Conservation (phyloP, 495 filamentous ascomycete genomes). For the Aspergillus bridgeri region DNA sequence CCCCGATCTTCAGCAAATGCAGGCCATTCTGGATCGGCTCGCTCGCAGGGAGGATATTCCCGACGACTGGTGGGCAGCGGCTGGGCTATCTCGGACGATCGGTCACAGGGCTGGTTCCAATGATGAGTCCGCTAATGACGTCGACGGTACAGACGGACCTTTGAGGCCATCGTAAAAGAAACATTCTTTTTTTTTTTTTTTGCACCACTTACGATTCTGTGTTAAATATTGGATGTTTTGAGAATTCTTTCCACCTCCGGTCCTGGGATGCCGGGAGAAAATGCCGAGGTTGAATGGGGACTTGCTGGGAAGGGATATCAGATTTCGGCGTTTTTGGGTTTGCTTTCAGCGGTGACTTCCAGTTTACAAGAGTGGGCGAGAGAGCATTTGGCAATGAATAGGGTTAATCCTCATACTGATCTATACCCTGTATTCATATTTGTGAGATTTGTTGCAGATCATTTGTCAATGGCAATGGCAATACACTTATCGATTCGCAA, state of each 20-base stretch:
- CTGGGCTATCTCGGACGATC: constrained; percentile 60
- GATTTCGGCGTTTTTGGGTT: constrained; percentile 9
- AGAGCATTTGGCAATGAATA: neutral
- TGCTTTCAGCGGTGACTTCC: neutral
- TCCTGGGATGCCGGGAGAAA: neutral
- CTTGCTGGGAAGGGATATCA: constrained; percentile 17
- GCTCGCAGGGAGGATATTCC: constrained; percentile 66
- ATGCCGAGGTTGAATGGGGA: neutral
- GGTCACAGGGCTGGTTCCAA: constrained; percentile 28
- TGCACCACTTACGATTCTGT: constrained; percentile 11
- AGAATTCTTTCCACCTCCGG: neutral
- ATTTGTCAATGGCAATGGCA: neutral
- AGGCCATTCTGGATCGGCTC: constrained; percentile 62
- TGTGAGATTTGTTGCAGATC: neutral
- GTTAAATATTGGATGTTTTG: constrained; percentile 13
- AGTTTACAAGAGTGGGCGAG: neutral
- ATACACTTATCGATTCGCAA: neutral
- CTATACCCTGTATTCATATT: neutral
- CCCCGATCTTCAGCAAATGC: constrained; percentile 59
- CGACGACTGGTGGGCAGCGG: constrained; percentile 73
- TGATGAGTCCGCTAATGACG: constrained; percentile 21
- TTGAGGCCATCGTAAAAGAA: constrained; percentile 8
- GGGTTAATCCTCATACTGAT: neutral
- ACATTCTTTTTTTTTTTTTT: too few relatives aligned
- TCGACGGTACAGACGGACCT: constrained; percentile 23